Evolutionary conservation across 2,329 filamentous ascomycete genomes (phyloP).

Genomic region (Sporothrix variecibatus): DNA sequence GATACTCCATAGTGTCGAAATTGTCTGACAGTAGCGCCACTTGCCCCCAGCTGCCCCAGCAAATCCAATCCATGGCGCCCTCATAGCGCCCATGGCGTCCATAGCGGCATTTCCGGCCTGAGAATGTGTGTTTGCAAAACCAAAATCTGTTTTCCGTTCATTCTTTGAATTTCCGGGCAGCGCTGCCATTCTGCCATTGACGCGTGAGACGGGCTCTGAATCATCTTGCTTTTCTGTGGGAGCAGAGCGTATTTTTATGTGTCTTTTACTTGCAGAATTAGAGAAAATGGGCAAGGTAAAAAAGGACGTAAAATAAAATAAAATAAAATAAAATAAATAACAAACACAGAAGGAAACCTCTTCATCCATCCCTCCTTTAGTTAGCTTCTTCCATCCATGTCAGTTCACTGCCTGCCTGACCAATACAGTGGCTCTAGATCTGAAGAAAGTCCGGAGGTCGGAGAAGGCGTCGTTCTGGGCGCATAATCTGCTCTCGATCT

Average conservation of each 20-base stretch:
- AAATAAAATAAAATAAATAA: not conserved
- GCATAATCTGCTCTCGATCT: not conserved
- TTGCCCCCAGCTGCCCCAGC: not conserved
- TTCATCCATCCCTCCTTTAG: not conserved
- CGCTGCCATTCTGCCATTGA: not conserved
- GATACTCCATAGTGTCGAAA: not conserved
- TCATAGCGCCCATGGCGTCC: not conserved
- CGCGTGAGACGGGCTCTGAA: not conserved
- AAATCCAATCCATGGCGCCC: not conserved
- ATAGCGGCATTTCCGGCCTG: not conserved
- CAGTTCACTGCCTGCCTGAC: not conserved
- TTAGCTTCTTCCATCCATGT: not conserved
- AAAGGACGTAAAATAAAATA: no score
- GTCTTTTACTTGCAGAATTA: no score
- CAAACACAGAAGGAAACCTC: not conserved
- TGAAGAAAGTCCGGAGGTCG: not conserved
- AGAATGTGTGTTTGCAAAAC: not conserved
- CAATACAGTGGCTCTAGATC: not conserved
- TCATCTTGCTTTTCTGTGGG: not conserved
- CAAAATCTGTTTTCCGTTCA: not conserved
- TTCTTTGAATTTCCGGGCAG: not conserved
- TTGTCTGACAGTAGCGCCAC: not conserved
- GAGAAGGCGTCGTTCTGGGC: not conserved
- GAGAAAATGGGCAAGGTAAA: no score
- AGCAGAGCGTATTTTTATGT: not conserved